Base-by-base conservation (phyloP, 129 eudicot genomes). In the Scalesia atractyloides region DNA sequence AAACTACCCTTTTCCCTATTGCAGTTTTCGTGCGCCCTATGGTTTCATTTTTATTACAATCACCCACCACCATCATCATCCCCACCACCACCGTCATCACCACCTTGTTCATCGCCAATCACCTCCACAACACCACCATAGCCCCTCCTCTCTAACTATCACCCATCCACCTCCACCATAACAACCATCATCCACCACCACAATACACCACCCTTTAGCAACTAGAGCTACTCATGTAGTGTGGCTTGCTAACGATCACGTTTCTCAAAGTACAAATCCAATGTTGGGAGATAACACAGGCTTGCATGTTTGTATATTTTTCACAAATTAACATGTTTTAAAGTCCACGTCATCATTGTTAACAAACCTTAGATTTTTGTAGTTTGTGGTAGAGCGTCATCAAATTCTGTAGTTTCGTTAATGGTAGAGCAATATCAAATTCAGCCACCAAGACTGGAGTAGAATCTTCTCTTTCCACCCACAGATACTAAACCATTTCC, bases 151-250 rank as follows among this genome's bases (percentile, higher is more conserved):
- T n/a, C n/a, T n/a, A n/a, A n/a, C n/a, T n/a, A n/a, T n/a, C n/a
- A n/a, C n/a, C n/a, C n/a, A n/a, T n/a, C n/a, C n/a, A n/a, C n/a
- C n/a, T n/a, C n/a, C n/a, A n/a, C n/a, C n/a, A n/a, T n/a, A n/a
- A n/a, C n/a, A n/a, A n/a, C n/a, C n/a, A n/a, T n/a, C n/a, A n/a
- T n/a, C n/a, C n/a, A n/a, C 30, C 30, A 24, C 0, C 30, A 24
- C 30, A 24, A 24, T 24, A 24, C 30, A 24, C 30, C 2, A 24
- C 5, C 87, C 97, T 60, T 75, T 93, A 70, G 86, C 90, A 70
- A 74, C 81, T 70, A 90, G 96, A 84, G 97, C 97, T 69, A 90
- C 97, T 66, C 73, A 52, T 79, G 91, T 97, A 68, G 97, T 97
- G 18, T 93, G 97, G 98, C 81, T 87, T 3, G 74, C 81, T 76